These are phyloP conservation scores for Casuarina glauca DNA, from an alignment of 306 rosid genomes.

Conservation along the genomic window DNA sequence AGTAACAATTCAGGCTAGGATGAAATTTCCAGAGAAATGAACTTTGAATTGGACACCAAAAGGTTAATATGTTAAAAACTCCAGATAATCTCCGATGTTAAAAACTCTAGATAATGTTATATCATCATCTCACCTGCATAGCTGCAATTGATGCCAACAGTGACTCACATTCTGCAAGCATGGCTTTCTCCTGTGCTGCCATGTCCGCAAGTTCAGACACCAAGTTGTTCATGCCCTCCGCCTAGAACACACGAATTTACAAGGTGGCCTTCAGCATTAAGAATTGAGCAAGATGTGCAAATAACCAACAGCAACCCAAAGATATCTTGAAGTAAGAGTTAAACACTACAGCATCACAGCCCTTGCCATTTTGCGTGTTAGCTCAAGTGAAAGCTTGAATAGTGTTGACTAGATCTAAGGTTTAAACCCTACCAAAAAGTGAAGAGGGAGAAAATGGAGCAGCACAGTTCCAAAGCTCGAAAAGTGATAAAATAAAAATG, in stretches of 20 bases:
- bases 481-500: background rate
- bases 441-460: background rate
- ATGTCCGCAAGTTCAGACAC: conserved; percentile 76
- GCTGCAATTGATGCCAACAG: conserved; percentile 67
- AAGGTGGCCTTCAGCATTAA: conserved; percentile 19
- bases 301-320: background rate
- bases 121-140: conserved; percentile 69
- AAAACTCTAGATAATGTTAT: background rate
- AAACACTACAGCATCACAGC: background rate
- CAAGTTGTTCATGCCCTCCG: conserved; percentile 65
- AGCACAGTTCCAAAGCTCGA: background rate
- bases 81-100: background rate
- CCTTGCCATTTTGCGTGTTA: background rate
- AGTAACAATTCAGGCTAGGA: background rate
- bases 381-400: background rate
- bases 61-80: no score
- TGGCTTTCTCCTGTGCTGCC: conserved; percentile 78
- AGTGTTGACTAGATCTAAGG: background rate
- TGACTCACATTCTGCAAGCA: conserved; percentile 83
- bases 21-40: background rate
- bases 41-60: background rate
- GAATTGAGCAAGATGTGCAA: conserved; percentile 19
- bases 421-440: background rate
- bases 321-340: background rate
- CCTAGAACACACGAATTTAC: conserved; percentile 45